These are phyloP conservation scores for Alternaria solani DNA, from an alignment of 2,329 filamentous ascomycete species.

Conservation along the genomic window DNA sequence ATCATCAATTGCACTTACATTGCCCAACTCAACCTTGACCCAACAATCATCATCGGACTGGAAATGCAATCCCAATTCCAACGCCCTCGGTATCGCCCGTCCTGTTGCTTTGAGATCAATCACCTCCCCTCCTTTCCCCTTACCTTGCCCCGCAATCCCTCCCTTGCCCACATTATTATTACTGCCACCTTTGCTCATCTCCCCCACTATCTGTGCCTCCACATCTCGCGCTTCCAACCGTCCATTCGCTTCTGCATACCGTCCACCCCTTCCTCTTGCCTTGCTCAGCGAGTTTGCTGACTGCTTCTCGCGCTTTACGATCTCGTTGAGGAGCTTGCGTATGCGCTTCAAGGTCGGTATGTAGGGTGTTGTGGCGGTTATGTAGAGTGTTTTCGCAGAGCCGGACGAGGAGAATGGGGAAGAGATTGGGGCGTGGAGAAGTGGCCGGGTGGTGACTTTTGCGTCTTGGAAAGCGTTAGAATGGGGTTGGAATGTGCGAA, in stretches of 20 bases:
- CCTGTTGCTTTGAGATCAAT: slow-evolving; percentile 72
- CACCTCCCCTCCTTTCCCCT: slow-evolving; percentile 46
- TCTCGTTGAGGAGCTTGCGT: slow-evolving; percentile 67
- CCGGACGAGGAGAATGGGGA: slow-evolving; percentile 61
- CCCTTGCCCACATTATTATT: neutral
- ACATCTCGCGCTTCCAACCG: slow-evolving; percentile 41
- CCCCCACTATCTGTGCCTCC: slow-evolving; percentile 39
- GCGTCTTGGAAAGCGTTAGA: slow-evolving; percentile 49
- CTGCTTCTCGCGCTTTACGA: slow-evolving; percentile 61
- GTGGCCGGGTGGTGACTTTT: slow-evolving; percentile 63
- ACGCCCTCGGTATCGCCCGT: slow-evolving; percentile 69
- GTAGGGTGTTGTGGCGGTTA: slow-evolving; percentile 71
- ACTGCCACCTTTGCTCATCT: slow-evolving; percentile 11
- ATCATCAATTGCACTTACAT: slow-evolving; percentile 72
- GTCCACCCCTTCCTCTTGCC: neutral
- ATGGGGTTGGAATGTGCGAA: neutral
- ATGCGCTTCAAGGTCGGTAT: slow-evolving; percentile 72
- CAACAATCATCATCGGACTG: slow-evolving; percentile 66
- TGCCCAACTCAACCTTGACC: slow-evolving; percentile 69
- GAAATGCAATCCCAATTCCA: slow-evolving; percentile 71
- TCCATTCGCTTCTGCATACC: slow-evolving; percentile 29
- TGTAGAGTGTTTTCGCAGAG: slow-evolving; percentile 68
- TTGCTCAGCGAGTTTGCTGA: slow-evolving; percentile 21
- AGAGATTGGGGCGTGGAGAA: slow-evolving; percentile 64
- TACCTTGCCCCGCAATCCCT: slow-evolving; percentile 3